Evolutionary conservation across 805 yeast species (phyloP).

Genomic region (Wickerhamiella sorbophila): DNA sequence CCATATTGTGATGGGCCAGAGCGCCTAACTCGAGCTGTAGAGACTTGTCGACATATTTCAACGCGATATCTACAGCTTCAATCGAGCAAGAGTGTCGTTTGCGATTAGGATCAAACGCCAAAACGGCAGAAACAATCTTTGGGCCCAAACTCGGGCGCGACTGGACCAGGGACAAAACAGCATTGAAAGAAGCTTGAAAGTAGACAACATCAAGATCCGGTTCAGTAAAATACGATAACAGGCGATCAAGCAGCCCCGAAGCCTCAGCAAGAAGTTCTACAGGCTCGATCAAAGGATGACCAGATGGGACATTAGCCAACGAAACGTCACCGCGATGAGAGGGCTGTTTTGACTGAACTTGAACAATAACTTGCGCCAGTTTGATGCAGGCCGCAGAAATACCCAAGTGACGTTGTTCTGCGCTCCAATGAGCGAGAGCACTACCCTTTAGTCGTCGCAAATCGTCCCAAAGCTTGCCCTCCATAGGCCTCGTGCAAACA

Average conservation of each 20-base stretch:
- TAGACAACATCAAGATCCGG: constrained; percentile 42
- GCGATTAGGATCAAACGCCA: constrained; percentile 36
- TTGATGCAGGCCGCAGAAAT: constrained; percentile 57
- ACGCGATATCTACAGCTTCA: constrained; percentile 20
- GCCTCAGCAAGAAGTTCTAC: constrained; percentile 55
- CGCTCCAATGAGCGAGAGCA: constrained; percentile 47
- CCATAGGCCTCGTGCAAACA: constrained; percentile 29
- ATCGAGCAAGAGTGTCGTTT: constrained; percentile 18
- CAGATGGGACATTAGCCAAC: constrained; percentile 35
- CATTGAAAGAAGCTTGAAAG: constrained; percentile 55
- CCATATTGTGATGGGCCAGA: constrained; percentile 11
- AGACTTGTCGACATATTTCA: constrained; percentile 14
- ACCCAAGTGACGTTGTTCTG: constrained; percentile 28
- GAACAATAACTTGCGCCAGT: constrained; percentile 47
- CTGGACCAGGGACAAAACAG: constrained; percentile 46
- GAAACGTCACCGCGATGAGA: constrained; percentile 20
- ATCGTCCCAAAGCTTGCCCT: constrained; percentile 37
- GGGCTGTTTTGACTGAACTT: constrained; percentile 30
- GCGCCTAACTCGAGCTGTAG: constrained; percentile 16
- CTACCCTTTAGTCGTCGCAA: constrained; percentile 41
- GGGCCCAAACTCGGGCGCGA: constrained; percentile 44
- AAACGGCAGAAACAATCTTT: constrained; percentile 43
- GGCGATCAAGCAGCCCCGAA: constrained; percentile 47
- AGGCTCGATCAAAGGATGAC: constrained; percentile 52
- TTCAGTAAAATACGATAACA: constrained; percentile 42